A percentile compares a stretch with the other conserved stretches of the same genome.
phyloP scores from a whole-genome alignment of 495 filamentous ascomycete species.

The Penicillium desertorum region DNA sequence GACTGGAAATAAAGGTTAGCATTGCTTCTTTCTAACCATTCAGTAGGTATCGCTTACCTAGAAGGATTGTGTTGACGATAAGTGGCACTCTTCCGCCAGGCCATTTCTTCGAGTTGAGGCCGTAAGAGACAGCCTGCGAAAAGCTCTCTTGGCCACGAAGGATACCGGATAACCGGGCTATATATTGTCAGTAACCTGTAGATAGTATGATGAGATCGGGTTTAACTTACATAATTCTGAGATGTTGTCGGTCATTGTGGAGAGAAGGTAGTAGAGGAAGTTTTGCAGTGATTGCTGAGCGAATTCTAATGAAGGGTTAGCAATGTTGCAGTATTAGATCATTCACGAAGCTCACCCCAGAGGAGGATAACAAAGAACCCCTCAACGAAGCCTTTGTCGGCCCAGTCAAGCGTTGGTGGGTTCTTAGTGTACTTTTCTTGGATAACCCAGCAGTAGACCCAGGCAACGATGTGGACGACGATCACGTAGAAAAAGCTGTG shows the following conservation, averaged over 20 bases:
- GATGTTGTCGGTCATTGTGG: constrained; percentile 54
- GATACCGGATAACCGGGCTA: constrained; percentile 55
- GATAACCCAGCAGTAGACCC: constrained; percentile 52
- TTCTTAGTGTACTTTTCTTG: constrained; percentile 47
- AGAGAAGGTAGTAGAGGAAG: constrained; percentile 59
- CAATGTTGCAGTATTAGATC: neutral
- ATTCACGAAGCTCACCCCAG: constrained; percentile 32
- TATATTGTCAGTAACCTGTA: constrained; percentile 19
- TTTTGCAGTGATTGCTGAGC: constrained; percentile 48
- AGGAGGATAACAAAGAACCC: constrained; percentile 49
- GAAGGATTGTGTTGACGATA: constrained; percentile 50
- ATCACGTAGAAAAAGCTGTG: constrained; percentile 44
- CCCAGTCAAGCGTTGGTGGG: constrained; percentile 45
- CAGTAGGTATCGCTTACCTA: constrained; percentile 31
- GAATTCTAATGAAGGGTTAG: constrained; percentile 29
- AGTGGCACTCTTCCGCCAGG: constrained; percentile 48
- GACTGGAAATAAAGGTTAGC: constrained; percentile 10
- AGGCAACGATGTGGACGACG: constrained; percentile 42
- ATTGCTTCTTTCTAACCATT: neutral
- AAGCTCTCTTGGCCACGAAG: constrained; percentile 62
- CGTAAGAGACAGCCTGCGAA: constrained; percentile 60
- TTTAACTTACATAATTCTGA: constrained; percentile 51
- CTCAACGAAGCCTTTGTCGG: constrained; percentile 43
- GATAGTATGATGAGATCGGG: constrained; percentile 9
- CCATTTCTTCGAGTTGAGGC: constrained; percentile 50